Evolutionary conservation across 2,329 filamentous ascomycete species (phyloP), one percentile per base, ranked within the genome.

Genomic region (Chaetomiaceae sp.): DNA sequence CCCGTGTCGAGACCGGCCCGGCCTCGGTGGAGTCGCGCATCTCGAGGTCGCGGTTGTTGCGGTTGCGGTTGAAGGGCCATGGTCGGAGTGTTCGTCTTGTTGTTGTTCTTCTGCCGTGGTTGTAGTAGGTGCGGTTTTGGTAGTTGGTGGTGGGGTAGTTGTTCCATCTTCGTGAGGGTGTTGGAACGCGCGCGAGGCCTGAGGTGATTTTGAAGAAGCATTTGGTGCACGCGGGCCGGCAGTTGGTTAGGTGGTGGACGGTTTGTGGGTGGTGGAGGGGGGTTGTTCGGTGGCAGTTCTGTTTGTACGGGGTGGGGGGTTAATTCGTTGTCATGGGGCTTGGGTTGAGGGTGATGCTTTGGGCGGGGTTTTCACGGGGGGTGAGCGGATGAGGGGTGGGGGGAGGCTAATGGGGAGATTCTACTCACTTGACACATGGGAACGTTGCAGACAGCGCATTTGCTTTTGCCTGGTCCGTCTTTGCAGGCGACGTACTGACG

Each of bases 131-230:
- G 30, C 30, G 35, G 4, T 13, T 20, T 7, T 21, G 9, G 35
- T 16, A 10, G 14, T 37, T n/a, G 34, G n/a, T 10, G 34, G n/a
- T 3, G n/a, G 14, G 4, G n/a, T n/a, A 17, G 16, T 4, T 30
- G 23, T 14, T 19, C 8, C 10, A 5, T 12, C 8, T 12, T 33
- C 7, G 7, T 7, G 30, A 33, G 10, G 30, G 12, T 33, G 44
- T 4, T 17, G 25, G 27, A 5, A n/a, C 7, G 35, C 23, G 34
- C 16, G 3, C 5, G 7, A 2, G 7, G n/a, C 5, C 13, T n/a
- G 45, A 39, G 43, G 39, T 43, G 17, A 21, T 38, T 31, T 14
- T 38, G 47, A 21, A 50, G 33, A 44, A 39, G 47, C 47, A 50
- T 5, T 5, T n/a, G 4, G 33, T 16, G 13, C 40, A 50, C 13